Conservation (phyloP, 1,284 basidiomycete species). For the Heterobasidion occidentale region DNA sequence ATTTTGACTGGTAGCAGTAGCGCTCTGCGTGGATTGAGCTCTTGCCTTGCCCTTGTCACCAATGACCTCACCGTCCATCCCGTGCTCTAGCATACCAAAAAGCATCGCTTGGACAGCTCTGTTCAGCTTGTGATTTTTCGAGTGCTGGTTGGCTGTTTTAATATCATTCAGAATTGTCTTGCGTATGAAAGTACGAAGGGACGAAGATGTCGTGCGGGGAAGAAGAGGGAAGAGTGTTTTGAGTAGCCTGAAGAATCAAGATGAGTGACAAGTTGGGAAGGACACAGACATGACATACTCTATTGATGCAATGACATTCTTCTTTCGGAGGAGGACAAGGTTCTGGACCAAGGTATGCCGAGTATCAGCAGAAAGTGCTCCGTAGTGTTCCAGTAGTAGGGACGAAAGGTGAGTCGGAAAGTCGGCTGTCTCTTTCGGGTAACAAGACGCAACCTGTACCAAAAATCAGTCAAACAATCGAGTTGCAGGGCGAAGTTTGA, state of each 20-base stretch:
- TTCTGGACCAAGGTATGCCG: slow-evolving; percentile 83
- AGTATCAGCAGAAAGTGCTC: slow-evolving; percentile 67
- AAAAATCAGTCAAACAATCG: slow-evolving; percentile 1
- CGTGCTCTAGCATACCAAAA: slow-evolving; percentile 92
- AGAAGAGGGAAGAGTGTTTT: slow-evolving; percentile 91
- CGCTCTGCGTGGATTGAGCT: slow-evolving; percentile 30
- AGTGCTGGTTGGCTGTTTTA: slow-evolving; percentile 81
- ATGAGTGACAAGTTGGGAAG: slow-evolving; percentile 4
- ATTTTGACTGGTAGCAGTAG: slow-evolving; percentile 34
- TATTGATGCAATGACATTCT: slow-evolving; percentile 87
- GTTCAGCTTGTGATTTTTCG: slow-evolving; percentile 95
- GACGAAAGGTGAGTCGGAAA: slow-evolving; percentile 75
- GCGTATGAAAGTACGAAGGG: slow-evolving; percentile 83
- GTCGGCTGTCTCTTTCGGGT: slow-evolving; percentile 78
- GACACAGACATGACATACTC: slow-evolving; percentile 49
- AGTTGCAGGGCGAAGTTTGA: neutral
- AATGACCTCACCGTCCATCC: slow-evolving; percentile 73
- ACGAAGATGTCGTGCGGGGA: slow-evolving; percentile 81
- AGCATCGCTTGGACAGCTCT: slow-evolving; percentile 94
- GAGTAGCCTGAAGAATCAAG: slow-evolving; percentile 55
- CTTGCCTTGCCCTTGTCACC: slow-evolving; percentile 76
- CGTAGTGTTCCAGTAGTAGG: slow-evolving; percentile 72
- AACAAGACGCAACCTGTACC: slow-evolving; percentile 76
- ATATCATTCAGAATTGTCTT: slow-evolving; percentile 96
- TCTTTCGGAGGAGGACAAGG: slow-evolving; percentile 88